Percentiles rank a stretch among this genome's conserved stretches.
These are phyloP conservation scores for Boletus huronensis DNA, from an alignment of 768 basidiomycete genomes.

Conservation along the genomic window DNA sequence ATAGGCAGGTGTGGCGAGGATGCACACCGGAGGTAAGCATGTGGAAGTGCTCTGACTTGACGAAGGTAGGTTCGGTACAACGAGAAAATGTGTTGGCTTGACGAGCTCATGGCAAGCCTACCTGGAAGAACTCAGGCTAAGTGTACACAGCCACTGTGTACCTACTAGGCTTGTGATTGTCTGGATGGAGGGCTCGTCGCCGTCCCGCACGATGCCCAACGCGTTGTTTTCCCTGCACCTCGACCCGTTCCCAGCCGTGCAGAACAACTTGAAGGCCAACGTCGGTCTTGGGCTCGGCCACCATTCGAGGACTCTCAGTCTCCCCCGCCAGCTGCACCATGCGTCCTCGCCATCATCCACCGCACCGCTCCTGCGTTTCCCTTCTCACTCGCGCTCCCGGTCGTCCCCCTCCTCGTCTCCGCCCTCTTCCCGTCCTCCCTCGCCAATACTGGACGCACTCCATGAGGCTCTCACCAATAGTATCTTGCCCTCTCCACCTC, in stretches of 20 bases:
- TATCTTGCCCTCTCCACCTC: conserved; percentile 40
- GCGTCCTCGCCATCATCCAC: conserved; percentile 3
- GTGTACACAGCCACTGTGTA: conserved; percentile 17
- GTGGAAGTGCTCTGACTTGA: conserved; percentile 43
- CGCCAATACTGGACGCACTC: conserved; percentile 39
- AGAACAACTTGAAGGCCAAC: not conserved
- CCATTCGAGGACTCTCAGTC: conserved; percentile 8
- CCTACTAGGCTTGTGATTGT: conserved; percentile 1
- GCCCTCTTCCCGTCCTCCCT: conserved; percentile 30
- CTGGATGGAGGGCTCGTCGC: conserved; percentile 14
- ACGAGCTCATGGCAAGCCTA: too few species aligned
- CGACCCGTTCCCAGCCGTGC: not conserved
- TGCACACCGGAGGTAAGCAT: conserved; percentile 44
- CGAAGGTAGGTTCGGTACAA: conserved; percentile 41
- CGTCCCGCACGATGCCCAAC: conserved; percentile 9
- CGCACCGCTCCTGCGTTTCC: conserved; percentile 19
- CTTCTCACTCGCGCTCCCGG: not conserved
- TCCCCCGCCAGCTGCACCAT: conserved; percentile 16
- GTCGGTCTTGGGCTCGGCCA: not conserved
- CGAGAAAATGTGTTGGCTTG: conserved; percentile 18
- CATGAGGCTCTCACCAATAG: conserved; percentile 45
- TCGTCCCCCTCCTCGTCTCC: not conserved
- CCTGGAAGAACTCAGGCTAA: too few species aligned
- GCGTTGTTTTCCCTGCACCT: conserved; percentile 1
- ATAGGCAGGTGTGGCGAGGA: not conserved